Evolutionary conservation across 2,329 filamentous ascomycete species (phyloP), one percentile per base, ranked within the genome.

Genomic region (Aspergillus glaucus): DNA sequence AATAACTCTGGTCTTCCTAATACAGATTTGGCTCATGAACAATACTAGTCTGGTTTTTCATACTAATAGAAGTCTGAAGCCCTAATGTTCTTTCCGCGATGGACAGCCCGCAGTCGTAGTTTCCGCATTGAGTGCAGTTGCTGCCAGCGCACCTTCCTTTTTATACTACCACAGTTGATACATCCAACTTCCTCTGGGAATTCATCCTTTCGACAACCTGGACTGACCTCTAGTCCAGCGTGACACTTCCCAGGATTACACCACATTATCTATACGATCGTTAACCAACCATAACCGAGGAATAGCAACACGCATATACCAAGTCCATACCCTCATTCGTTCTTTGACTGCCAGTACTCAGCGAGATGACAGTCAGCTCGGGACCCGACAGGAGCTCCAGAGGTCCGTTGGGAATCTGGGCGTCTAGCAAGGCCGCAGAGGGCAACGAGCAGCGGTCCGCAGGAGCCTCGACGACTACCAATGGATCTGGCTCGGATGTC

Each of bases 391-490:
- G 45, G 45, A 49, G 48, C 5, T 59, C 60, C 44, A 58, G 54
- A 49, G 60, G 55, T 39, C 52, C 57, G 43, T 63, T 65, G 48
- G 55, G 52, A 36, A 54, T 57, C 46, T 56, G 55, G 50, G 48
- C 49, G 24, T 53, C 58, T 8, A 54, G 50, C 40, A 62, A 62
- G 53, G 48, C 46, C 42, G 45, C 50, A 37, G 39, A 50, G 37
- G 24, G 47, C 37, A 51, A 49, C 46, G 52, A 34, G 14, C 46
- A 53, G 39, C 45, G 48, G 22, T 53, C 51, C 21, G 48, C 51
- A 15, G 55, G 54, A 26, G 52, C 51, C 9, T 64, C 59, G 5
- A 50, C 50, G 10, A 48, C 60, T 32, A 65, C 64, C 8, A 62
- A 63, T 34, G 55, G 51, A n/a, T 54, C 59, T 14, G 48, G 49